These are phyloP conservation scores for Eucalyptus pauciflora DNA, from an alignment of 345 rosid species.

Conservation along the genomic window DNA sequence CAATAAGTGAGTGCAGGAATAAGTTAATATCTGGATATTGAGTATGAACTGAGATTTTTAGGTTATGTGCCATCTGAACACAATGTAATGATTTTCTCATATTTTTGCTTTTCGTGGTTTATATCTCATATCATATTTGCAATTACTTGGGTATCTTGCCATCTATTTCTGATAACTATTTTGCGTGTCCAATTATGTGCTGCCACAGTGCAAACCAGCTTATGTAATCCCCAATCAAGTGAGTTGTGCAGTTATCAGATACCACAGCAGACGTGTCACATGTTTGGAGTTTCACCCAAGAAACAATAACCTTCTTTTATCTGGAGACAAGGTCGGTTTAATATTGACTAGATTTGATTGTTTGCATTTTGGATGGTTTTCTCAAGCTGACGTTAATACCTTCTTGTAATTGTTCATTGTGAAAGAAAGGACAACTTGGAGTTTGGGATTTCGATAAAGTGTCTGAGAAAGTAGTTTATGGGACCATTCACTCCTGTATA, in stretches of 20 bases:
- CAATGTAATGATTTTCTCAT: background rate
- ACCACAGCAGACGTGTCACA: conserved; percentile 92
- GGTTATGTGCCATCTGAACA: background rate
- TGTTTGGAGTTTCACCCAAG: conserved; percentile 96
- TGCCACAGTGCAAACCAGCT: conserved; percentile 54
- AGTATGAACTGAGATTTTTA: background rate
- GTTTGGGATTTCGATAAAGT: conserved; percentile 88
- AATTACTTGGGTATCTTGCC: background rate
- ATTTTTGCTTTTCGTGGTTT: background rate
- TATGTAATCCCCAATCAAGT: conserved; percentile 80
- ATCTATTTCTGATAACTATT: background rate
- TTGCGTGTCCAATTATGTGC: background rate
- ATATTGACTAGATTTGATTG: background rate
- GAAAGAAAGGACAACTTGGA: conserved; percentile 97
- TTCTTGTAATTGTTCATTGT: background rate
- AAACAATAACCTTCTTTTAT: conserved; percentile 65
- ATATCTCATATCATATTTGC: background rate
- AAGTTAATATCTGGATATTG: background rate
- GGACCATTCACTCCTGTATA: conserved; percentile 68
- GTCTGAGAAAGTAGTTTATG: conserved; percentile 79
- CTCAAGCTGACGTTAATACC: background rate
- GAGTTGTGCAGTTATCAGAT: conserved; percentile 74
- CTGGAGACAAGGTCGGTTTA: conserved; percentile 82
- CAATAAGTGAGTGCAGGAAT: background rate
- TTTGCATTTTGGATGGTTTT: background rate